Percentiles rank a stretch among this genome's conserved stretches.
These are phyloP conservation scores for Fragilaria crotonensis DNA, from an alignment of 108 stramenopile genomes.

Conservation along the genomic window DNA sequence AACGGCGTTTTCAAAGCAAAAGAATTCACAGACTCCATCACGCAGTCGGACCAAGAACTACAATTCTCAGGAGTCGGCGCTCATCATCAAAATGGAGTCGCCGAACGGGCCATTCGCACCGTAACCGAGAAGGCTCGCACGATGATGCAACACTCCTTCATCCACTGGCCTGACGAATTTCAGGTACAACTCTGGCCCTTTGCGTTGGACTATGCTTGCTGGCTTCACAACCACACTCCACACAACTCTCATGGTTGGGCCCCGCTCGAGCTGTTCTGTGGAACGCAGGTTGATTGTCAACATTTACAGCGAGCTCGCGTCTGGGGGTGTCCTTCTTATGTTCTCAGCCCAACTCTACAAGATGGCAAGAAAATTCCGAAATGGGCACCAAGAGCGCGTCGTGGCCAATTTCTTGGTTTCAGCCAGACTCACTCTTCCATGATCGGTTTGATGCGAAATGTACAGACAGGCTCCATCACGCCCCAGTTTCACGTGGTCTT, in stretches of 20 bases:
- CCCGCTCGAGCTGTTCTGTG: conserved; percentile 22
- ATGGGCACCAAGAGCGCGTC: conserved; percentile 10
- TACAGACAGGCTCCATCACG: conserved; percentile 3
- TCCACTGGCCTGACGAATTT: conserved; percentile 31
- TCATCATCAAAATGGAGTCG: conserved; percentile 52
- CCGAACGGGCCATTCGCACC: conserved; percentile 35
- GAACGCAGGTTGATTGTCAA: not conserved
- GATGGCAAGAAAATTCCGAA: conserved; percentile 23
- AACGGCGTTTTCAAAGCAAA: conserved; percentile 22
- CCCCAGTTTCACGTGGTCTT: conserved; percentile 38
- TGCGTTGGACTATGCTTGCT: conserved; percentile 40
- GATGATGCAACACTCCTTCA: conserved; percentile 28
- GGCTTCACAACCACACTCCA: conserved; percentile 30
- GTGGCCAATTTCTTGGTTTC: conserved; percentile 14
- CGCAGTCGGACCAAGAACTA: conserved; percentile 7
- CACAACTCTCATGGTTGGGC: conserved; percentile 12
- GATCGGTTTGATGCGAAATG: not conserved
- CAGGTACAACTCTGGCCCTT: conserved; percentile 32
- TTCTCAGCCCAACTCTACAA: conserved; percentile 22
- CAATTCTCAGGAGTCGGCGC: conserved; percentile 37
- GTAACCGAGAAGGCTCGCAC: conserved; percentile 24
- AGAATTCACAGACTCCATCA: conserved; percentile 5
- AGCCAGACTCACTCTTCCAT: not conserved
- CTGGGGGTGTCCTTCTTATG: conserved; percentile 33
- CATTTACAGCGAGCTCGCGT: conserved; percentile 16